Conservation (phyloP, 2,329 filamentous ascomycete species). For the Botrytis sinoallii region DNA sequence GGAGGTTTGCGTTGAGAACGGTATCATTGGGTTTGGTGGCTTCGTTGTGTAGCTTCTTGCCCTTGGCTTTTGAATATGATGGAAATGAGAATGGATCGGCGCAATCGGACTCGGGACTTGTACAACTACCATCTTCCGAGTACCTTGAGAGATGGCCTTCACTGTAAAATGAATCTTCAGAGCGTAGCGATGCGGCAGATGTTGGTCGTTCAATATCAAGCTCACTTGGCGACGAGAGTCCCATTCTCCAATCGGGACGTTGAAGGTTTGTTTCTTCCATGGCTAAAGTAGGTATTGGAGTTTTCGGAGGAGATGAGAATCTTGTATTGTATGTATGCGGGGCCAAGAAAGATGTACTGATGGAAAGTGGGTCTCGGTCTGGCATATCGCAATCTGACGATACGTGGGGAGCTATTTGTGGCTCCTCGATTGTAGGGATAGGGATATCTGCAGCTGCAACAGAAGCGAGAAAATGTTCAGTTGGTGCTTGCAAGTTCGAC, state of each 20-base stretch:
- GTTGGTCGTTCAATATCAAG: slow-evolving; percentile 31
- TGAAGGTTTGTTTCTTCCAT: slow-evolving; percentile 23
- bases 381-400: slow-evolving; percentile 32
- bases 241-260: slow-evolving; percentile 36
- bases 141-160: slow-evolving; percentile 54
- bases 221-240: slow-evolving; percentile 23
- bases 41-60: slow-evolving; percentile 20
- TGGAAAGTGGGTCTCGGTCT: slow-evolving; percentile 25
- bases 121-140: slow-evolving; percentile 55
- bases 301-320: slow-evolving; percentile 52
- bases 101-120: slow-evolving; percentile 49
- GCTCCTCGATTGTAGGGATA: slow-evolving; percentile 62
- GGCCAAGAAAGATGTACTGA: slow-evolving; percentile 27
- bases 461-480: slow-evolving; percentile 64
- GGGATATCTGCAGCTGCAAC: slow-evolving; percentile 63
- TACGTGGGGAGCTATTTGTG: slow-evolving; percentile 39
- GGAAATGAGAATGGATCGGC: slow-evolving; percentile 39
- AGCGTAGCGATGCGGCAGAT: slow-evolving; percentile 37
- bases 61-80: slow-evolving; percentile 29
- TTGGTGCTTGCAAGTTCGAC: slow-evolving; percentile 48
- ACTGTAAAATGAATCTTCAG: slow-evolving; percentile 54
- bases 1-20: slow-evolving; percentile 30
- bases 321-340: slow-evolving; percentile 24
- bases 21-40: slow-evolving; percentile 1
- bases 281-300: slow-evolving; percentile 46